Conservation (phyloP, 345 rosid genomes). For the Streptanthus diversifolius region DNA sequence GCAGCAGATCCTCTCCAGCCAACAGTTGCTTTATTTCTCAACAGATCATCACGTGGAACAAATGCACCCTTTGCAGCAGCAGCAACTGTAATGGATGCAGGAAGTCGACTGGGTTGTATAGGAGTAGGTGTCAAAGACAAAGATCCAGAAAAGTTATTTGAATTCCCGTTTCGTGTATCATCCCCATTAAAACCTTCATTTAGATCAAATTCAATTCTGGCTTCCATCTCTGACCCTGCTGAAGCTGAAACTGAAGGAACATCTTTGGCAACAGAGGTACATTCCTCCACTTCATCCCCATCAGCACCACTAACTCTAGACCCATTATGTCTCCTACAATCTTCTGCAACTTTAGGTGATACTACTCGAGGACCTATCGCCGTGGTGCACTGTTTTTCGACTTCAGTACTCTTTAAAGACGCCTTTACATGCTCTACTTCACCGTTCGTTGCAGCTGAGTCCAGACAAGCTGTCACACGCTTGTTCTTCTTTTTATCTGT, state of each 20-base stretch:
- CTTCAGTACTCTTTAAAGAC: conserved; percentile 23
- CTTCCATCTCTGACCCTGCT: conserved; percentile 45
- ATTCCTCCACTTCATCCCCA: conserved; percentile 48
- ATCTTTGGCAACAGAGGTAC: conserved; percentile 37
- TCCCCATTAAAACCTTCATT: conserved; percentile 77
- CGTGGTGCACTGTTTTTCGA: conserved; percentile 13
- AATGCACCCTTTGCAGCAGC: conserved; percentile 92
- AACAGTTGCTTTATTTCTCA: conserved; percentile 61
- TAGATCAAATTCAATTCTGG: conserved; percentile 74
- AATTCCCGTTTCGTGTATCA: conserved; percentile 51
- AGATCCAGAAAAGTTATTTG: conserved; percentile 38
- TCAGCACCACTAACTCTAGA: conserved; percentile 34
- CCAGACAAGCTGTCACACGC: conserved; percentile 12
- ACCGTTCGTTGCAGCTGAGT: conserved; percentile 22
- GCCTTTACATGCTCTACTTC: conserved; percentile 34
- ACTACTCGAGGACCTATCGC: conserved; percentile 9
- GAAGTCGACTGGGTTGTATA: conserved; percentile 44
- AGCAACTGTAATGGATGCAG: conserved; percentile 70
- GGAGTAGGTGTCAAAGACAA: conserved; percentile 38
- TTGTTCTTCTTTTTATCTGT: conserved; percentile 3
- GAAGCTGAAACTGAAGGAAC: conserved; percentile 34
- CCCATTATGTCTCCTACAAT: conserved; percentile 36
- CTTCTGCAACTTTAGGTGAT: conserved; percentile 28
- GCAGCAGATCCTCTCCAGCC: conserved; percentile 99
- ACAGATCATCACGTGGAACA: conserved; percentile 69